A percentile compares a stretch with the other conserved stretches of the same genome.
Conservation (phyloP, 192 early-diverging fungal species). For the Coemansia sp. region DNA sequence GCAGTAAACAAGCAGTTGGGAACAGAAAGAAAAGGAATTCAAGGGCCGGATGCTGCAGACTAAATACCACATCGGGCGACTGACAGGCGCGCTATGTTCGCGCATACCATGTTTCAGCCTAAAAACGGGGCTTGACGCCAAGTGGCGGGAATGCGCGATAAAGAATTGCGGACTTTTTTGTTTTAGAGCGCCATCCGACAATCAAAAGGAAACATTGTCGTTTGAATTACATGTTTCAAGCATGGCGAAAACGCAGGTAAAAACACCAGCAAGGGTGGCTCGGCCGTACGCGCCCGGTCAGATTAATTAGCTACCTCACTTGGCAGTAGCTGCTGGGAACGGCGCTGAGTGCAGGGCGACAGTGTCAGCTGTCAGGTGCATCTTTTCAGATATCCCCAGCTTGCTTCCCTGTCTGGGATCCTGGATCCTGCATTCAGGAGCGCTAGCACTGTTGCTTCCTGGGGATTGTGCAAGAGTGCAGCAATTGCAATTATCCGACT, state of each 20-base stretch:
- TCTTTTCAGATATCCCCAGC: no score
- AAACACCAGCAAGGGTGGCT: background rate
- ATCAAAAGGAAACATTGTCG: background rate
- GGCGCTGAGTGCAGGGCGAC: background rate
- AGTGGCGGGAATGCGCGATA: background rate
- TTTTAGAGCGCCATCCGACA: background rate
- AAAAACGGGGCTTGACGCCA: background rate
- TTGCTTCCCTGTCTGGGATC: no score
- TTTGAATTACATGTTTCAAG: background rate
- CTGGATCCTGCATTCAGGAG: no score
- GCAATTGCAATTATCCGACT: no score
- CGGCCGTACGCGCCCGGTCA: background rate
- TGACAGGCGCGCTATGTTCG: background rate
- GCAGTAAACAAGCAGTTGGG: background rate
- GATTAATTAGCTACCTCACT: background rate
- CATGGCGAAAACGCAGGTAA: background rate
- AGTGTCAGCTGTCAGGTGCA: no score
- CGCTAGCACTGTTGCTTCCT: no score
- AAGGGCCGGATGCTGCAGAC: background rate
- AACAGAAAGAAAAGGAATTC: background rate
- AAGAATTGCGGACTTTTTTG: slow-evolving; percentile 1
- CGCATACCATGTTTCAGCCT: background rate
- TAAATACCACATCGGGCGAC: background rate
- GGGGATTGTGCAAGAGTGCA: no score
- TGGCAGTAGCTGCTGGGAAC: background rate